A percentile compares a stretch with the other conserved stretches of the same genome.
phyloP scores from a whole-genome alignment of 371 early-diverging fungal species.

The Chytridium lagenaria region DNA sequence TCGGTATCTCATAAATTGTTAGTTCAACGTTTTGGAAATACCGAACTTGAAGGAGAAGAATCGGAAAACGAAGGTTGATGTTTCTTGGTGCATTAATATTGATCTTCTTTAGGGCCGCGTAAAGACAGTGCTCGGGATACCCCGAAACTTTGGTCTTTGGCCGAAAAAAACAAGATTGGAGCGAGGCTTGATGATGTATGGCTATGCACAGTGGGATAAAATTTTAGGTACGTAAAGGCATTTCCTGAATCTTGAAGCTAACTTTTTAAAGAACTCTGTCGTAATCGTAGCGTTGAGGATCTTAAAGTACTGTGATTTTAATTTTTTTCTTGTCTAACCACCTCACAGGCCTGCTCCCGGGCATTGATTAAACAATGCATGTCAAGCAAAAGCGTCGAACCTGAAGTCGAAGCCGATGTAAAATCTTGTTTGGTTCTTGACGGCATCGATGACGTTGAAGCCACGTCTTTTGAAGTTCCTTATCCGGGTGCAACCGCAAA shows the following conservation, averaged over 20 bases:
- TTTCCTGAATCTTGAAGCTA: slow-evolving; percentile 39
- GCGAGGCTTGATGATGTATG: slow-evolving; percentile 82
- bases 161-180: slow-evolving; percentile 81
- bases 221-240: slow-evolving; percentile 41
- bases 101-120: too few species aligned
- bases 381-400: slow-evolving; percentile 19
- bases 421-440: slow-evolving; percentile 27
- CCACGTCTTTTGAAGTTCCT: slow-evolving; percentile 22
- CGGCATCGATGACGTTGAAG: slow-evolving; percentile 26
- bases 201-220: slow-evolving; percentile 78
- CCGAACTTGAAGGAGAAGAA: slow-evolving; percentile 57
- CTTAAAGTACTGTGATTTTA: slow-evolving; percentile 47
- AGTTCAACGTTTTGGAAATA: slow-evolving; percentile 22
- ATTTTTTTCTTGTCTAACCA: slow-evolving; percentile 50
- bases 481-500: slow-evolving; percentile 36
- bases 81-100: too few species aligned
- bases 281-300: slow-evolving; percentile 40
- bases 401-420: slow-evolving; percentile 40
- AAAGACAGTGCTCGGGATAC: too few species aligned
- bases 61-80: slow-evolving; percentile 52
- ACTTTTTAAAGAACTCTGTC: slow-evolving; percentile 65
- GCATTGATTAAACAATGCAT: slow-evolving; percentile 38
- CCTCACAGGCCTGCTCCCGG: slow-evolving; percentile 34
- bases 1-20: neutral
- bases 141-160: slow-evolving; percentile 69